Percentiles rank a stretch among this genome's conserved stretches.
These are phyloP conservation scores for Phytophthora lateralis DNA, from an alignment of 352 stramenopile species.

Conservation along the genomic window DNA sequence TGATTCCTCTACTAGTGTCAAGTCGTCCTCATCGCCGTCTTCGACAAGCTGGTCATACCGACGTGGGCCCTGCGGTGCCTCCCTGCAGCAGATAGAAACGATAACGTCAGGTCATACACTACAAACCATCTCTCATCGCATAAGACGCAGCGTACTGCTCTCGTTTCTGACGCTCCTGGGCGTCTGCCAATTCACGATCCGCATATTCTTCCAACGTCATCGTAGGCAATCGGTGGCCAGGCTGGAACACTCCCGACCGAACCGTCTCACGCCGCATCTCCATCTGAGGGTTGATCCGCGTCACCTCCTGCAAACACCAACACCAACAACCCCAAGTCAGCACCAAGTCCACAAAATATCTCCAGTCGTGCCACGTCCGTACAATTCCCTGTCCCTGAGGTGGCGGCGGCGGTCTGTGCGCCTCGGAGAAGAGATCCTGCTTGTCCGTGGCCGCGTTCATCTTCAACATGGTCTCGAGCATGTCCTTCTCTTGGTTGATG, in stretches of 20 bases:
- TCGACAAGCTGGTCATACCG: conserved; percentile 94
- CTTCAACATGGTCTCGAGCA: conserved; percentile 88
- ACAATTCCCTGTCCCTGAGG: conserved; percentile 80
- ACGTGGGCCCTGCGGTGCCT: conserved; percentile 59
- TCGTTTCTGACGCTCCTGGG: conserved; percentile 86
- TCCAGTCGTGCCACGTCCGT: conserved; percentile 19
- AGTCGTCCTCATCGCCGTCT: conserved; percentile 96
- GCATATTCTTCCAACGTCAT: conserved; percentile 96
- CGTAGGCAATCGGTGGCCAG: conserved; percentile 95
- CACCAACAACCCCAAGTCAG: conserved; percentile 2
- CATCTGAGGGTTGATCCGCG: conserved; percentile 85
- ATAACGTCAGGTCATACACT: conserved; percentile 12
- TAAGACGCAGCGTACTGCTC: conserved; percentile 51
- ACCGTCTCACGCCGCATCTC: conserved; percentile 90
- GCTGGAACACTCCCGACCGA: conserved; percentile 92
- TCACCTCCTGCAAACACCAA: conserved; percentile 62
- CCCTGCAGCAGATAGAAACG: conserved; percentile 32
- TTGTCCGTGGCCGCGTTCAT: conserved; percentile 69
- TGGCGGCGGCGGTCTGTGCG: conserved; percentile 60
- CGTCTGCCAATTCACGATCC: conserved; percentile 87
- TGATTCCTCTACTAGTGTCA: conserved; percentile 91
- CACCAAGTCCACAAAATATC: not conserved
- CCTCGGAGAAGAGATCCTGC: conserved; percentile 75
- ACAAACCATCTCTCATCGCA: not conserved
- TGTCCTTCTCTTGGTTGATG: conserved; percentile 80